These are phyloP conservation scores for Neonothopanus nambi DNA, from an alignment of 1,284 basidiomycete species.

Conservation along the genomic window DNA sequence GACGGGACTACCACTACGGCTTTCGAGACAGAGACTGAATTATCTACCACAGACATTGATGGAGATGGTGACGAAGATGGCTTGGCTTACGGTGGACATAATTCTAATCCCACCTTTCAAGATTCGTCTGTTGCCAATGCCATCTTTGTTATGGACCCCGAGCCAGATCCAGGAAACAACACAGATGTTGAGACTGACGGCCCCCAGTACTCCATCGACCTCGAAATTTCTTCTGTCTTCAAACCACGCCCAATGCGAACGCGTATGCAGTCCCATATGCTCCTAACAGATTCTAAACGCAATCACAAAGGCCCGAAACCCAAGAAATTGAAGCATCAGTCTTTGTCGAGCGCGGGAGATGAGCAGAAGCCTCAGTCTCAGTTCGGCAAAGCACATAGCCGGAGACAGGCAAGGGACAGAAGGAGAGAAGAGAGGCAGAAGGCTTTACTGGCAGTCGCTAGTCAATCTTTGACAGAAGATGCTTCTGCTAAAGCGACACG, in stretches of 20 bases:
- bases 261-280: conserved; percentile 33
- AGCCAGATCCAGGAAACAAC: conserved; percentile 31
- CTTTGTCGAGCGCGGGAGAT: conserved; percentile 15
- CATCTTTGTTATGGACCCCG: conserved; percentile 52
- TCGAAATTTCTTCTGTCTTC: conserved; percentile 69
- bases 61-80: conserved; percentile 32
- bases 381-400: conserved; percentile 31
- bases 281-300: conserved; percentile 15
- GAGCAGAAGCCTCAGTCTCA: conserved; percentile 18
- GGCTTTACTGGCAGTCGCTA: conserved; percentile 27
- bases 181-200: neutral
- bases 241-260: conserved; percentile 66
- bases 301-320: conserved; percentile 26
- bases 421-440: conserved; percentile 40
- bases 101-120: neutral
- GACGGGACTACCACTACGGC: conserved; percentile 21
- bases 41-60: conserved; percentile 35
- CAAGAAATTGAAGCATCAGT: conserved; percentile 32
- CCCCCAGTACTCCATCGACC: conserved; percentile 38
- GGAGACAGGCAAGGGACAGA: conserved; percentile 52
- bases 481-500: neutral
- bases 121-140: conserved; percentile 26
- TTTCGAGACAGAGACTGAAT: conserved; percentile 41
- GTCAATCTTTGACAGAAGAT: neutral
- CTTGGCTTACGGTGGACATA: neutral